Base-by-base conservation (phyloP, 1,139 yeast genomes). In the Tardiomyces blankii region DNA sequence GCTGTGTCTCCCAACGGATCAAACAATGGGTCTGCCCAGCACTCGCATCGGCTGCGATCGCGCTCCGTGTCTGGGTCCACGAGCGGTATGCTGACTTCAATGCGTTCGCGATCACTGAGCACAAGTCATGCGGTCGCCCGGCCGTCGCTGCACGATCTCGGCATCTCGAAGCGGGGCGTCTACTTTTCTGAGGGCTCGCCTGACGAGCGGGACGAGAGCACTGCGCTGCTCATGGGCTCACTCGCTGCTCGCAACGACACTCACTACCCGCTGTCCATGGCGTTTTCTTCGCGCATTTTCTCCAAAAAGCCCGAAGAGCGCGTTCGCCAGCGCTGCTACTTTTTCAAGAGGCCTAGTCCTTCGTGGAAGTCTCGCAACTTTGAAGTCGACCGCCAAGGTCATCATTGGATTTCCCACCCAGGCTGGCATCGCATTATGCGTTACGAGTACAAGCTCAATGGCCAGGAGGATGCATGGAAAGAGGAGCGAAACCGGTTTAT, bases 341-440 rank as follows among this genome's bases (percentile, higher is more conserved):
- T 48, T 39, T 44, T 51, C 25, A 58, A 57, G 42, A 49, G 52
- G 19, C 62, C 61, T 4, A 42, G 48, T 3, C 60, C 62, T 23
- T 54, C 55, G 6, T 50, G 48, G 48, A 46, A 50, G 44, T 40
- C 52, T 8, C 50, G 53, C 30, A 49, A 47, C 42, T 48, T 46
- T 35, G 48, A 42, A 12, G 40, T 43, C 11, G 45, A 48, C 38
- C 43, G 46, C 5, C 43, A 45, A 18, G 46, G 49, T 25, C 46
- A 45, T 30, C 33, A 46, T 19, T 54, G 54, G 52, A 42, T 47
- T 11, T 40, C 39, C 9, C 57, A 54, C 28, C 62, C 62, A 3
- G 45, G 51, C 32, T 58, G 62, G 63, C 61, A 59, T 42, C 50
- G 57, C 14, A 46, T 57, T 19, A 47, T 59, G 50, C 49, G 62